Conservation (phyloP, 1,139 yeast species). For the Diutina rugosa region DNA sequence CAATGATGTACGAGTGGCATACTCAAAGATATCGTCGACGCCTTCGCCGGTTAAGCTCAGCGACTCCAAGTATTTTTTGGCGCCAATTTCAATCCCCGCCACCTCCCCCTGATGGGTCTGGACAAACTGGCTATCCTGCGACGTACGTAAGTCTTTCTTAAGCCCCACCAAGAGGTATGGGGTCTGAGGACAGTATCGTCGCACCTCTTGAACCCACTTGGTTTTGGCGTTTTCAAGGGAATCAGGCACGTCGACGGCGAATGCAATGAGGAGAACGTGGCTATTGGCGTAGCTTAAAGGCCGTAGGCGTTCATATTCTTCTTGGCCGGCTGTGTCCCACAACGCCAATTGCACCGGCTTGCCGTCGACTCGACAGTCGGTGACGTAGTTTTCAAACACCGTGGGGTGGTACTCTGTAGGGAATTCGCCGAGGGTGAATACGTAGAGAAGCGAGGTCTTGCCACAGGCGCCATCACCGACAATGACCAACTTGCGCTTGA, state of each 20-base stretch:
- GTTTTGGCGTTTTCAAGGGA: constrained; percentile 54
- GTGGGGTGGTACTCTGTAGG: constrained; percentile 87
- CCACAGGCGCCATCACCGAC: constrained; percentile 98
- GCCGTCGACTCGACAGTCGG: constrained; percentile 88
- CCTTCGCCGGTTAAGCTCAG: constrained; percentile 74
- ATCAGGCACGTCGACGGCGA: constrained; percentile 58
- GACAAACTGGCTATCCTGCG: constrained; percentile 28
- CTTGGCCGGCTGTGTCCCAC: constrained; percentile 98
- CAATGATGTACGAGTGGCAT: constrained; percentile 60
- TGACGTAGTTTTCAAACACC: constrained; percentile 88
- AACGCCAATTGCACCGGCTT: constrained; percentile 79
- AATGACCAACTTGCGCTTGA: constrained; percentile 50
- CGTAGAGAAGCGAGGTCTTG: constrained; percentile 81
- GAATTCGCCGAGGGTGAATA: constrained; percentile 79
- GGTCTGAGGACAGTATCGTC: constrained; percentile 51
- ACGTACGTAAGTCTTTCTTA: constrained; percentile 49
- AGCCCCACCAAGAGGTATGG: constrained; percentile 59
- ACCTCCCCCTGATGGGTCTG: constrained; percentile 41
- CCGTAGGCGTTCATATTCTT: constrained; percentile 70
- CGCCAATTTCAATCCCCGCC: constrained; percentile 56
- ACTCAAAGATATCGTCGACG: constrained; percentile 69
- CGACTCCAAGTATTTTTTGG: constrained; percentile 58
- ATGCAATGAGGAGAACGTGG: constrained; percentile 59
- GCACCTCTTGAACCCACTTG: constrained; percentile 66
- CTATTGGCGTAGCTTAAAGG: constrained; percentile 78